Conservation (phyloP, 106 monocot species). For the Dendrobium officinale region DNA sequence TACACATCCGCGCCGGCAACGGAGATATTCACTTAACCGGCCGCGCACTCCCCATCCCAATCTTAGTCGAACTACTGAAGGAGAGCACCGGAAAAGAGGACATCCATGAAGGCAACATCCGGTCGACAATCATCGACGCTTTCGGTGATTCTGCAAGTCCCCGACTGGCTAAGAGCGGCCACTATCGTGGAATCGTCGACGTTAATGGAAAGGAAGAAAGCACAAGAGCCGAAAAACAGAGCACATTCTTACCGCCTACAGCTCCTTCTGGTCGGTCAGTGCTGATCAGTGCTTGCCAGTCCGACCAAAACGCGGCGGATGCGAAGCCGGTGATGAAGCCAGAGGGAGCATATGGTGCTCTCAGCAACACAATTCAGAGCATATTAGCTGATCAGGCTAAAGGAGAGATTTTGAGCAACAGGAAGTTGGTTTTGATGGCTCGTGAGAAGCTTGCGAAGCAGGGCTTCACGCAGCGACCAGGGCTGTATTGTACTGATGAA, state of each 20-base stretch:
- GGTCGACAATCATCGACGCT: slow-evolving; percentile 27
- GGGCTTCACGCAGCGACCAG: slow-evolving; percentile 70
- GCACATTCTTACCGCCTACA: neutral
- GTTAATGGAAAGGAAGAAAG: slow-evolving; percentile 23
- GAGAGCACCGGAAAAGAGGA: slow-evolving; percentile 72
- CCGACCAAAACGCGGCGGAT: slow-evolving; percentile 80
- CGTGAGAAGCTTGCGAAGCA: slow-evolving; percentile 44
- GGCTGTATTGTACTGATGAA: slow-evolving; percentile 77
- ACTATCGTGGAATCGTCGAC: neutral
- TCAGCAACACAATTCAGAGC: slow-evolving; percentile 80
- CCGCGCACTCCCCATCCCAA: slow-evolving; percentile 67
- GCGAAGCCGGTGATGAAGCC: slow-evolving; percentile 34
- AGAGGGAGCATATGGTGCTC: slow-evolving; percentile 64
- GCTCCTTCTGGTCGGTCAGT: slow-evolving; percentile 6
- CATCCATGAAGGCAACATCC: slow-evolving; percentile 49
- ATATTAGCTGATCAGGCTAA: slow-evolving; percentile 41
- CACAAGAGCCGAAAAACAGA: neutral
- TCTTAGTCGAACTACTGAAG: slow-evolving; percentile 59
- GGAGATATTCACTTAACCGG: slow-evolving; percentile 22
- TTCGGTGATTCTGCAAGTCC: slow-evolving; percentile 47
- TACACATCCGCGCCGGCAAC: neutral
- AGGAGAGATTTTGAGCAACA: slow-evolving; percentile 28
- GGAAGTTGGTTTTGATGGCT: slow-evolving; percentile 58
- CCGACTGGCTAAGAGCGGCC: slow-evolving; percentile 14
- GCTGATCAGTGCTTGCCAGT: slow-evolving; percentile 87